These are phyloP conservation scores for Fusarium sp. DNA, from an alignment of 2,329 filamentous ascomycete genomes.

Conservation along the genomic window DNA sequence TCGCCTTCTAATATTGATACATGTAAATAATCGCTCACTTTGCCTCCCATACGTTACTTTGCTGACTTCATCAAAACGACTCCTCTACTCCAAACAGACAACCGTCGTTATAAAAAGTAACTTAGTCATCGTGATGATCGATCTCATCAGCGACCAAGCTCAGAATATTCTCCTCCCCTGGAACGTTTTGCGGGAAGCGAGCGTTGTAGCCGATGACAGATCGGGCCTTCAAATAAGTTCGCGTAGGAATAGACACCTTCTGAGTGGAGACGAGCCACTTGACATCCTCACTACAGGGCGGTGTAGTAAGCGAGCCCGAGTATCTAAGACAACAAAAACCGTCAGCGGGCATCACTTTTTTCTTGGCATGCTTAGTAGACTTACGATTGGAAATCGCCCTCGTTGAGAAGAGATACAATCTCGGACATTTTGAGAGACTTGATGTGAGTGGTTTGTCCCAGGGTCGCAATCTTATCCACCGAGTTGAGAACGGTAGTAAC, in stretches of 20 bases:
- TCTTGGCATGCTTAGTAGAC: slow-evolving; percentile 3
- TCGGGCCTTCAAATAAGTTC: slow-evolving; percentile 62
- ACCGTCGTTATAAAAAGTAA: background rate
- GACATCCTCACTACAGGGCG: slow-evolving; percentile 68
- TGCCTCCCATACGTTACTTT: background rate
- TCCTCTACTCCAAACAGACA: background rate
- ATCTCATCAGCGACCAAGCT: background rate
- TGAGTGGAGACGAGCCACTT: slow-evolving; percentile 62
- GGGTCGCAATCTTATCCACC: slow-evolving; percentile 47
- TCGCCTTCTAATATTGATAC: background rate
- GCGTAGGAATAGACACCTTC: slow-evolving; percentile 58
- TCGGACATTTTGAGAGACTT: slow-evolving; percentile 54
- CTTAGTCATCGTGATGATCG: background rate
- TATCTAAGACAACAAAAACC: slow-evolving; percentile 48
- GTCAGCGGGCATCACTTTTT: slow-evolving; percentile 5
- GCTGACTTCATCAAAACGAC: background rate
- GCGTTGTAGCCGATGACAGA: slow-evolving; percentile 65
- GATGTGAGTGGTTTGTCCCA: slow-evolving; percentile 51
- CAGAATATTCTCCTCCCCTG: slow-evolving; percentile 51
- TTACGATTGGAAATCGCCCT: slow-evolving; percentile 45
- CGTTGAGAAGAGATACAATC: slow-evolving; percentile 44
- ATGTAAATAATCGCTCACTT: slow-evolving; percentile 2
- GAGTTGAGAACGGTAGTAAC: slow-evolving; percentile 50
- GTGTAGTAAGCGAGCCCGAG: slow-evolving; percentile 69
- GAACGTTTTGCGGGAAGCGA: slow-evolving; percentile 62